Conservation (phyloP, 768 basidiomycete species). For the Crucibulum laeve region DNA sequence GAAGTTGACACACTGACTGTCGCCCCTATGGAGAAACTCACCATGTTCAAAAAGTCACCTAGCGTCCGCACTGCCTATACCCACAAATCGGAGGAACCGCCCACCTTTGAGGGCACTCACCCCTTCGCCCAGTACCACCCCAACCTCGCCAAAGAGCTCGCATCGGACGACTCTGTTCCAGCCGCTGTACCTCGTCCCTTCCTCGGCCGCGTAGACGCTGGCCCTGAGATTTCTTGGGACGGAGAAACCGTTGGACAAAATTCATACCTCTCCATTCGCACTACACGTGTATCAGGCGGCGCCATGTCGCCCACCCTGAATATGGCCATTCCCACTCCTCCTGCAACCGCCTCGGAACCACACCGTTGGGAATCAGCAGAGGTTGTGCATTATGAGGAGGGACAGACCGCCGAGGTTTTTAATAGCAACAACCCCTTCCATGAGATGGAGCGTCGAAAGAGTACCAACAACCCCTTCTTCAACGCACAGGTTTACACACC, state of each 20-base stretch:
- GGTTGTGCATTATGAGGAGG: conserved; percentile 42
- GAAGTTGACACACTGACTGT: conserved; percentile 40
- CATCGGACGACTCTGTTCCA: conserved; percentile 22
- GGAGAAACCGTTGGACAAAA: conserved; percentile 43
- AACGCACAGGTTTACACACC: conserved; percentile 20
- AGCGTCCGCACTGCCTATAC: conserved; percentile 53
- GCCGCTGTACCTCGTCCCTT: conserved; percentile 38
- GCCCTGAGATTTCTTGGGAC: conserved; percentile 48
- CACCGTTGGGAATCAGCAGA: conserved; percentile 74
- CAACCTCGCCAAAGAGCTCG: conserved; percentile 47
- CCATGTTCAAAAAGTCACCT: conserved; percentile 63
- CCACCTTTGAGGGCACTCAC: conserved; percentile 33
- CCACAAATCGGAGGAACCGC: conserved; percentile 38
- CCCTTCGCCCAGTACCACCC: conserved; percentile 61
- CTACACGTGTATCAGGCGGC: conserved; percentile 31
- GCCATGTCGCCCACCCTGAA: conserved; percentile 46
- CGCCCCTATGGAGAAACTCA: conserved; percentile 56
- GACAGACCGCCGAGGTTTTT: conserved; percentile 20
- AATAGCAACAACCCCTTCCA: conserved; percentile 40
- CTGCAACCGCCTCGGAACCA: conserved; percentile 39
- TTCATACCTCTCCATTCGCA: conserved; percentile 45
- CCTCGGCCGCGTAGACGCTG: conserved; percentile 37
- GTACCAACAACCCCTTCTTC: conserved; percentile 42
- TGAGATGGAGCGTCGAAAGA: conserved; percentile 5
- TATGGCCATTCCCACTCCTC: conserved; percentile 61